A percentile compares a stretch with the other conserved stretches of the same genome.
Evolutionary conservation across 192 early-diverging fungal genomes (phyloP).

Genomic region (Jimgerdemannia lactiflua): DNA sequence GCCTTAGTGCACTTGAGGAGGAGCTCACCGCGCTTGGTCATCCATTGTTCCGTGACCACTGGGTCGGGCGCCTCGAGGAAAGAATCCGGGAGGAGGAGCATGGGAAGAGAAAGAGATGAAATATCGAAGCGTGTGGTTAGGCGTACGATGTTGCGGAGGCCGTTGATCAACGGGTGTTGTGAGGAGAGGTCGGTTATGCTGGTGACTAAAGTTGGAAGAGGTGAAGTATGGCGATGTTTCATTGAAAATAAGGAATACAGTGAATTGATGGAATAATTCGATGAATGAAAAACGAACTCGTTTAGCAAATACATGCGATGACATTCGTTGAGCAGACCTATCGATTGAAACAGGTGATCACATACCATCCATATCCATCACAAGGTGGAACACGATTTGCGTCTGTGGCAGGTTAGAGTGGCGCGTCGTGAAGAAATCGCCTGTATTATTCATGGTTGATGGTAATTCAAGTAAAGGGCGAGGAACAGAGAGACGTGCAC

Average conservation of each 20-base stretch:
- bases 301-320: conserved; percentile 8
- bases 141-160: conserved; percentile 62
- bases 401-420: conserved; percentile 74
- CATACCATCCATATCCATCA: conserved; percentile 56
- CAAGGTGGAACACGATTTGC: conserved; percentile 74
- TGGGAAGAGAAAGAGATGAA: conserved; percentile 56
- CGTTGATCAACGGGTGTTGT: conserved; percentile 44
- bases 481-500: too few species aligned
- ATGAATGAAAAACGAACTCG: too few species aligned
- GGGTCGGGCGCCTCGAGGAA: conserved; percentile 23
- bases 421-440: conserved; percentile 68
- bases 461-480: too few species aligned
- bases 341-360: not conserved
- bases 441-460: not conserved
- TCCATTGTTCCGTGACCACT: conserved; percentile 24
- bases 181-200: conserved; percentile 15
- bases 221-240: too few species aligned
- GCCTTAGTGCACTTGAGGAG: conserved; percentile 51
- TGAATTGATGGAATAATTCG: too few species aligned
- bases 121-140: conserved; percentile 60
- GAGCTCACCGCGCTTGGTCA: conserved; percentile 42
- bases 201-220: conserved; percentile 6
- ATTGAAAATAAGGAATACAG: too few species aligned
- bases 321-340: conserved; percentile 5
- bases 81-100: conserved; percentile 59